Evolutionary conservation across 768 basidiomycete species (phyloP).

Genomic region (Tulasnella sp.): DNA sequence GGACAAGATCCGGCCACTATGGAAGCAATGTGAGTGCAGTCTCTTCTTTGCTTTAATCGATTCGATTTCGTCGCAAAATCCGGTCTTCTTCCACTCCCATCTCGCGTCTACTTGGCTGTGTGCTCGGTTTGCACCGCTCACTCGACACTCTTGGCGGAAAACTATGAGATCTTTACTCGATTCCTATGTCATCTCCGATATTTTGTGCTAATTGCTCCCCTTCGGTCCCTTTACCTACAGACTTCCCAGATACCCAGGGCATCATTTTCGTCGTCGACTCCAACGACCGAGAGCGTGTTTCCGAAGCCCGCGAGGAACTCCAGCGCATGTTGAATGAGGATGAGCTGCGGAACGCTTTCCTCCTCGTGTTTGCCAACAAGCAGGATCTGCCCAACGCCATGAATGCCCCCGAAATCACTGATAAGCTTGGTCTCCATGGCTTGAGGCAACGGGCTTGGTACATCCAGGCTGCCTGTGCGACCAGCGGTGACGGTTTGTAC

Average conservation of each 20-base stretch:
- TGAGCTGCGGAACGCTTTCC: slow-evolving; percentile 48
- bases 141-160: too few relatives aligned
- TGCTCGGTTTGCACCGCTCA: too few relatives aligned
- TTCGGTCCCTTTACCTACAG: too few relatives aligned
- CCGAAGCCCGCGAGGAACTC: slow-evolving; percentile 46
- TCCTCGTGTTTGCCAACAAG: slow-evolving; percentile 51
- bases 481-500: slow-evolving; percentile 96
- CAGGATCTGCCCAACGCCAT: slow-evolving; percentile 76
- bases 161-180: too few relatives aligned
- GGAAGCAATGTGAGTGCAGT: too few relatives aligned
- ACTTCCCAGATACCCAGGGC: slow-evolving; percentile 50
- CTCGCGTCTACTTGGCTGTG: too few relatives aligned
- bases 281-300: slow-evolving; percentile 44
- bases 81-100: too few relatives aligned
- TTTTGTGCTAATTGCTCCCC: too few relatives aligned
- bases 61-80: too few relatives aligned
- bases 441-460: slow-evolving; percentile 98
- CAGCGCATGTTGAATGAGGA: slow-evolving; percentile 46
- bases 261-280: slow-evolving; percentile 50
- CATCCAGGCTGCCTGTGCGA: slow-evolving; percentile 98
- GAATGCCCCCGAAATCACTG: slow-evolving; percentile 99
- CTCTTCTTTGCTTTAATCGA: too few relatives aligned
- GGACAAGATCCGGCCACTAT: slow-evolving; percentile 46
- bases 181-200: too few relatives aligned
- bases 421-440: slow-evolving; percentile 97